phyloP scores from a whole-genome alignment of 495 filamentous ascomycete species.

The Xylaria cubensis region DNA sequence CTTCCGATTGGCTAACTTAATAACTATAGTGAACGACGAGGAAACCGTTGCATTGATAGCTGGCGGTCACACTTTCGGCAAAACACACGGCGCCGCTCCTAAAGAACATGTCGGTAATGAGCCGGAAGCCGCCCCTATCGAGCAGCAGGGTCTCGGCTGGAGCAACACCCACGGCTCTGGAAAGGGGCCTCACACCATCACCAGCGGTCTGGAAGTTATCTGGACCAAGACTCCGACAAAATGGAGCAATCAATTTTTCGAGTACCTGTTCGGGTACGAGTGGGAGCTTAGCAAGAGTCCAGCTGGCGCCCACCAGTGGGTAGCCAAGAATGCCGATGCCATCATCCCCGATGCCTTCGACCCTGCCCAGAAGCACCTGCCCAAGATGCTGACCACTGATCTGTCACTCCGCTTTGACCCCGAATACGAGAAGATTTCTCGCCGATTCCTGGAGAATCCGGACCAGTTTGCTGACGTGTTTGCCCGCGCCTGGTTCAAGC shows the following conservation, averaged over 20 bases:
- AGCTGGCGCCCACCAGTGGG: conserved; percentile 75
- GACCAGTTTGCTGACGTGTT: conserved; percentile 71
- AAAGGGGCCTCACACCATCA: conserved; percentile 71
- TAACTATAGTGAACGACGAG: conserved; percentile 65
- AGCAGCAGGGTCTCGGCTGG: conserved; percentile 74
- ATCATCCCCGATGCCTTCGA: conserved; percentile 74
- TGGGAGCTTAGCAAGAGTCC: conserved; percentile 78
- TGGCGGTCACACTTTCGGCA: conserved; percentile 77
- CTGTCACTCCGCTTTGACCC: conserved; percentile 73
- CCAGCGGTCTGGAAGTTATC: conserved; percentile 73
- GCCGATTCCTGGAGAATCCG: conserved; percentile 68
- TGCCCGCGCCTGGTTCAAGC: conserved; percentile 77
- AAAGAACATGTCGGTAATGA: conserved; percentile 65
- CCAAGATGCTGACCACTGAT: conserved; percentile 74
- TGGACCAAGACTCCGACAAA: conserved; percentile 74
- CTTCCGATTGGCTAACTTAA: not conserved
- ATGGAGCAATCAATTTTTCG: conserved; percentile 71
- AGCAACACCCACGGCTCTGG: conserved; percentile 62
- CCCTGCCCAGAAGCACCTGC: conserved; percentile 67
- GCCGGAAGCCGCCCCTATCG: conserved; percentile 66
- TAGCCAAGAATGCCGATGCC: conserved; percentile 67
- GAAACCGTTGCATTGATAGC: conserved; percentile 77
- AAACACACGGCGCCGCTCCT: conserved; percentile 73
- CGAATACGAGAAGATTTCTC: conserved; percentile 73
- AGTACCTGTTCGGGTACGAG: conserved; percentile 78